Base-by-base conservation (phyloP, 345 rosid species). In the Pugionium cornutum region DNA sequence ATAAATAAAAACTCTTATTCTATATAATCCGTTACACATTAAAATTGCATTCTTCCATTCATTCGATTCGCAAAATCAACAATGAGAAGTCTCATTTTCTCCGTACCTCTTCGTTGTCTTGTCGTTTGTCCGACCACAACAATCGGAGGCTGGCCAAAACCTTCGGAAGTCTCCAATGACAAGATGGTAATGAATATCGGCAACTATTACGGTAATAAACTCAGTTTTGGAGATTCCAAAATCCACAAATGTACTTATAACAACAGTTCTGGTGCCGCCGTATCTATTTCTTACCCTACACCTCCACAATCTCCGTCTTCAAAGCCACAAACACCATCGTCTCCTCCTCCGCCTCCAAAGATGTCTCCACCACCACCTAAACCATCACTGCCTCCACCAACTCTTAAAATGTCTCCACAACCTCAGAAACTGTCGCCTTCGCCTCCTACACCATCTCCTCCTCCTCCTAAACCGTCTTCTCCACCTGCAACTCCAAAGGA, bases 221-320 rank as follows among this genome's bases (percentile, higher is more conserved):
- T 48, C 1, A 32, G 7, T 39, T 39, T 49, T 0, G 28, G 27
- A 48, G 72, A 58, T 40, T 68, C 72, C 6, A 68, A 67, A 58
- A 6, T 49, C 1, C 58, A 35, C 65, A 58, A 68, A 49, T 68
- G 72, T 68, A 7, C 8, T 33, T 49, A 58, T 49, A 68, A 25
- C 44, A 68, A 68, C 7, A 66, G 73, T 31, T 68, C 73, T 58
- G 73, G 73, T 25, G 66, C 44, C 3, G 73, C 73, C 44, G 2
- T 68, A 3, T 68, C 73, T 34, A 59, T 50, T 7, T 58, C 59
- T 1, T 58, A 68, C 45, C 73, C 73, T 49, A 2, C 48, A 51
- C 79, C 89, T 9, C 74, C 57, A 52, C 76, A 44, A 9, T 69
- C 78, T 30, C 51, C 42, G n/a, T n/a, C n/a, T n/a, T n/a, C n/a